Percentiles rank a stretch among this genome's conserved stretches.
Evolutionary conservation across 148 eudicot species (phyloP).

Genomic region (Heliamphora exappendiculata): DNA sequence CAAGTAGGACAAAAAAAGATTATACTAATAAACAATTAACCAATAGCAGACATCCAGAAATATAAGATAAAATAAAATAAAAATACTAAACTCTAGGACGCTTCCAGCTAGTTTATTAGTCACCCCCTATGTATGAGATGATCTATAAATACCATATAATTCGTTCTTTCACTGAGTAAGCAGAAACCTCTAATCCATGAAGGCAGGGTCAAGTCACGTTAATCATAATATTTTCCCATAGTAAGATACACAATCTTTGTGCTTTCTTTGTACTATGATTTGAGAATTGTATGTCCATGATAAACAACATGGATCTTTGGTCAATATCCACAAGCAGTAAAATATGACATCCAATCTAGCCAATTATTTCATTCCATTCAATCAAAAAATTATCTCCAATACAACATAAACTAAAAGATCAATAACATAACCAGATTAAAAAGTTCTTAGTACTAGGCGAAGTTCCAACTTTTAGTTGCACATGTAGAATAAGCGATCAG

Average conservation of each 20-base stretch:
- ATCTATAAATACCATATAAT: neutral
- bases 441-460: neutral
- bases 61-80: neutral
- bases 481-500: neutral
- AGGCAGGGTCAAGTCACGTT: too few species aligned
- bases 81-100: neutral
- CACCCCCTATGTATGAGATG: neutral
- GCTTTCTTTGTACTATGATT: too few species aligned
- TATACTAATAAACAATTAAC: neutral
- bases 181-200: neutral
- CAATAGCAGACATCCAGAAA: neutral
- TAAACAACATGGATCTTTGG: neutral
- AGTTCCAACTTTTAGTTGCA: neutral
- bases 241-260: too few species aligned
- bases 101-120: neutral
- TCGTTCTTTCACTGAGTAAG: neutral
- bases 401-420: neutral
- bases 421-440: neutral
- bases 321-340: neutral
- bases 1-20: neutral
- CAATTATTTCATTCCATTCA: neutral
- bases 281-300: neutral
- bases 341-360: neutral
- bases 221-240: too few species aligned
- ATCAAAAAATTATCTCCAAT: neutral